Evolutionary conservation across 2,329 filamentous ascomycete genomes (phyloP), one percentile per base, ranked within the genome.

Genomic region (Ceratocystis alfenasii): DNA sequence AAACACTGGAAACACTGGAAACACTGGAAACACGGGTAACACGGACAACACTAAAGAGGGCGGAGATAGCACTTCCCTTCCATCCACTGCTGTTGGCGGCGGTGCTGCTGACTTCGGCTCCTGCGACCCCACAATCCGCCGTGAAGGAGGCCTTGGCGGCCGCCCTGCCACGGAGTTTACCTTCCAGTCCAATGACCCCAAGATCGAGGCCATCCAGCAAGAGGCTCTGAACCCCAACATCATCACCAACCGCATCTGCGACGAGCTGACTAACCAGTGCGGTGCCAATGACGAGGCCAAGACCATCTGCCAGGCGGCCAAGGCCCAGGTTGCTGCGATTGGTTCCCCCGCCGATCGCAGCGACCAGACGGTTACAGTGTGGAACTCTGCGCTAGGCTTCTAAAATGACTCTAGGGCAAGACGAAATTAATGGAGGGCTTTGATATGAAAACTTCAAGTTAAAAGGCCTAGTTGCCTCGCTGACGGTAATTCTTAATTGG

Each of bases 141-240:
- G 83, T 73, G 78, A 82, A 69, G 80, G 79, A 66, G 84, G 83
- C 20, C 80, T 83, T 41, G 76, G 78, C 75, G 80, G 80, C 48
- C 83, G 84, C 66, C 75, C 78, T 12, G 78, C 78, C 22, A 78
- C 76, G 66, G 85, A 87, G 74, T 84, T 81, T 74, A 87, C 86
- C 63, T 89, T 88, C 81, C 83, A 86, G 74, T 81, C 87, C 63
- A 80, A 80, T 61, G 86, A 88, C 72, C 76, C 82, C 7, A 75
- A 82, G 20, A 80, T 87, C 67, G 80, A 83, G 69, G 76, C 83
- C 72, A 73, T 73, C 67, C 85, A 88, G 74, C 75, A 84, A 71
- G 86, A 88, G 72, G 85, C 85, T 7, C 78, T 88, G 59, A 88
- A 88, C 81, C 85, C 85, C 66, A 82, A 83, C 77, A 88, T 88